A percentile compares a stretch with the other conserved stretches of the same genome.
These are phyloP conservation scores for Vanrija sp. DNA, from an alignment of 1,284 basidiomycete genomes.

Conservation along the genomic window DNA sequence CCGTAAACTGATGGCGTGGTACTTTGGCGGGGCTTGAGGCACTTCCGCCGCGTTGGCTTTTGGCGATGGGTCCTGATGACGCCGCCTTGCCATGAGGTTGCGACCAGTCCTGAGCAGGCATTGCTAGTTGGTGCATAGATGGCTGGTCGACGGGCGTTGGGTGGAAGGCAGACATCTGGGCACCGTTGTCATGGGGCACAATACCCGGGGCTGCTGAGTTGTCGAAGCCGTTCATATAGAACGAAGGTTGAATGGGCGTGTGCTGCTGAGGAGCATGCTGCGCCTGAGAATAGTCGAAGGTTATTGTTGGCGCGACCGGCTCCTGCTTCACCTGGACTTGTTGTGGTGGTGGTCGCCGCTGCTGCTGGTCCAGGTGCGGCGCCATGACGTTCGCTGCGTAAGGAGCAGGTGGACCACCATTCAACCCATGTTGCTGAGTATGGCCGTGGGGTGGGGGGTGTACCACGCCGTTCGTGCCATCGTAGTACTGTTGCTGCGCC, in stretches of 20 bases:
- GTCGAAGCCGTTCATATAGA: not conserved
- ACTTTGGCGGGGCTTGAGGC: slow-evolving; percentile 53
- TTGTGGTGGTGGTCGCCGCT: slow-evolving; percentile 1
- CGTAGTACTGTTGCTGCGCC: no score
- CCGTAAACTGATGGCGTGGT: slow-evolving; percentile 73
- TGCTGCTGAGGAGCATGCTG: not conserved
- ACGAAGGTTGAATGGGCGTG: not conserved
- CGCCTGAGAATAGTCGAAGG: slow-evolving; percentile 5
- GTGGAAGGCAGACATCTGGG: no score
- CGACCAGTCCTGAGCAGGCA: slow-evolving; percentile 3
- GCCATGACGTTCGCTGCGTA: not conserved
- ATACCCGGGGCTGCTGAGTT: not conserved
- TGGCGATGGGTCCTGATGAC: not conserved
- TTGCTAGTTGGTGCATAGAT: not conserved
- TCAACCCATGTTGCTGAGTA: no score
- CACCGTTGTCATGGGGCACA: no score
- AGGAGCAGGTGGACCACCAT: no score
- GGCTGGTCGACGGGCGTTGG: no score
- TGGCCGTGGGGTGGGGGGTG: no score
- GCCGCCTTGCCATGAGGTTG: not conserved
- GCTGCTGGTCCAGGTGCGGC: not conserved
- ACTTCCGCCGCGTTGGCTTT: not conserved
- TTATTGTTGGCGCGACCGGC: not conserved
- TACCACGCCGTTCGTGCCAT: no score
- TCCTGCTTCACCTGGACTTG: not conserved